phyloP scores from a whole-genome alignment of 768 basidiomycete species.

The Lentinula edodes region DNA sequence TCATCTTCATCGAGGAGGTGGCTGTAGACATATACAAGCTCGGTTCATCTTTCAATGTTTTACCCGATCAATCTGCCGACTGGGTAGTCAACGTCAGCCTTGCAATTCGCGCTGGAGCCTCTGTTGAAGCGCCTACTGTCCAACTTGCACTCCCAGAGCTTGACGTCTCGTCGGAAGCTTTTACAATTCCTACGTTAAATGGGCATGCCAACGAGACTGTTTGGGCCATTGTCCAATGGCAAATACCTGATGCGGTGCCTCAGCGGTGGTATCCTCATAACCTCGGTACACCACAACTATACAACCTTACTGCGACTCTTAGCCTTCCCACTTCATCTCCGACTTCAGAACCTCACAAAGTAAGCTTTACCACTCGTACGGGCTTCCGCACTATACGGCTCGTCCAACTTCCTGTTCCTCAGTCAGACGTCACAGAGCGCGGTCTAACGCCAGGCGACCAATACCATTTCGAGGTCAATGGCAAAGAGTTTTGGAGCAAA shows the following conservation, averaged over 20 bases:
- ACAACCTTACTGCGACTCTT: slow-evolving; percentile 43
- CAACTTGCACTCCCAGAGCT: slow-evolving; percentile 44
- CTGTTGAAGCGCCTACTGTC: slow-evolving; percentile 28
- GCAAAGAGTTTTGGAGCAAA: slow-evolving; percentile 47
- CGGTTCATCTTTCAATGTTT: slow-evolving; percentile 39
- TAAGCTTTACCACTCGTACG: slow-evolving; percentile 38
- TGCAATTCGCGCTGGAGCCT: slow-evolving; percentile 36
- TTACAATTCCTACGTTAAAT: slow-evolving; percentile 20
- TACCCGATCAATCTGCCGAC: slow-evolving; percentile 41
- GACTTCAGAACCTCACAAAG: slow-evolving; percentile 10
- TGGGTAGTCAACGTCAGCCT: slow-evolving; percentile 54
- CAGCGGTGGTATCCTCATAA: slow-evolving; percentile 52
- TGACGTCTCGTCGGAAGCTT: slow-evolving; percentile 28
- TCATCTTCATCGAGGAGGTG: slow-evolving; percentile 44
- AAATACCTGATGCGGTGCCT: slow-evolving; percentile 38
- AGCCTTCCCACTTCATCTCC: slow-evolving; percentile 15
- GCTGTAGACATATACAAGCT: slow-evolving; percentile 52
- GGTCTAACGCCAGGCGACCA: slow-evolving; percentile 57
- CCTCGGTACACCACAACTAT: slow-evolving; percentile 49
- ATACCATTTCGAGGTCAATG: slow-evolving; percentile 58
- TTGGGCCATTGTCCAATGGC: slow-evolving; percentile 39
- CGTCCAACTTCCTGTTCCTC: slow-evolving; percentile 40
- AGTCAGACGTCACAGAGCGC: slow-evolving; percentile 34
- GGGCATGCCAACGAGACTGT: slow-evolving; percentile 21
- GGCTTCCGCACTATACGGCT: slow-evolving; percentile 59